Conservation (phyloP, 176 grass and related monocot genomes). For the Rhynchospora pubera region DNA sequence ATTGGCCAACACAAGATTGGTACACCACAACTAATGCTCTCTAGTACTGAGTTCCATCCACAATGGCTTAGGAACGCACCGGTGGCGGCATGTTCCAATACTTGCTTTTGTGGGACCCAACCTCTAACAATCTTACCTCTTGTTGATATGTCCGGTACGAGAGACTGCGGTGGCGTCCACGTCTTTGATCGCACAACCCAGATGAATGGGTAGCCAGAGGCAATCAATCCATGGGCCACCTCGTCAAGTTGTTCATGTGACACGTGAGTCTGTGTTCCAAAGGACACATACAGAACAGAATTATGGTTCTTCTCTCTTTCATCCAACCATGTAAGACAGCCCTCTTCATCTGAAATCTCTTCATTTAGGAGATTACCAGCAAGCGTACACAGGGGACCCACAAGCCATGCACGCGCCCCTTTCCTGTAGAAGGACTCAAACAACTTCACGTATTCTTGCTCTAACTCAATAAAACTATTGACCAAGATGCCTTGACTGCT, state of each 20-base stretch:
- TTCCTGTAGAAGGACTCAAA: slow-evolving; percentile 33
- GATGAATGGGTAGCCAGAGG: slow-evolving; percentile 43
- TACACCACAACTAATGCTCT: slow-evolving; percentile 45
- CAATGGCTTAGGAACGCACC: slow-evolving; percentile 58
- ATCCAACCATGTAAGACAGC: slow-evolving; percentile 52
- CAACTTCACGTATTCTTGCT: slow-evolving; percentile 30
- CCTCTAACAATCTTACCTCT: slow-evolving; percentile 27
- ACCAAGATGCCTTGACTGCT: slow-evolving; percentile 40
- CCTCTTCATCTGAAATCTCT: slow-evolving; percentile 26
- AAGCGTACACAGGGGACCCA: slow-evolving; percentile 29
- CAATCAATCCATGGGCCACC: slow-evolving; percentile 34
- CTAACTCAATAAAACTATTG: slow-evolving; percentile 52
- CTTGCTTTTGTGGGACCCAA: slow-evolving; percentile 47
- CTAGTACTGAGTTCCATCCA: slow-evolving; percentile 65
- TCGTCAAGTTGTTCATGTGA: slow-evolving; percentile 49
- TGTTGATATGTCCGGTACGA: neutral
- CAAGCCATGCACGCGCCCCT: slow-evolving; percentile 27
- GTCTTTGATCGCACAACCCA: slow-evolving; percentile 38
- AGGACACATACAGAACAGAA: slow-evolving; percentile 54
- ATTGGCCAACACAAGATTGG: slow-evolving; percentile 56
- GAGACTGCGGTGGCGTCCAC: slow-evolving; percentile 27
- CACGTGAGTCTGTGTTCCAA: slow-evolving; percentile 50
- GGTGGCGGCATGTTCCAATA: slow-evolving; percentile 29
- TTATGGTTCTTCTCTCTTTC: slow-evolving; percentile 3
- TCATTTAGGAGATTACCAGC: neutral